These are phyloP conservation scores for Leishmania major DNA, from an alignment of 208 protist species.

Conservation along the genomic window DNA sequence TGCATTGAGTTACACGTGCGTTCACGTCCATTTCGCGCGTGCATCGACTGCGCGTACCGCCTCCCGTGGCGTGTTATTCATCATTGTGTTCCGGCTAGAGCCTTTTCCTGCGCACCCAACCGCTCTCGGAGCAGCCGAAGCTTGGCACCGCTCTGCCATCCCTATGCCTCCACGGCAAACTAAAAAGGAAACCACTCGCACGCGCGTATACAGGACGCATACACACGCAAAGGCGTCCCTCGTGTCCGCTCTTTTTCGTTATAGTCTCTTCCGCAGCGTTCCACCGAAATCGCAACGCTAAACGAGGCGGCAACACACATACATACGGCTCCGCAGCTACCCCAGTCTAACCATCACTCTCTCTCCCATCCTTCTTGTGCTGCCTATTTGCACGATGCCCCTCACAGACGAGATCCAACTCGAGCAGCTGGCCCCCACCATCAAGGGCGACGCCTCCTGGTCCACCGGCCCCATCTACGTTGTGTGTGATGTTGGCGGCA, in stretches of 20 bases:
- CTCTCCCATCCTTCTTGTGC: not conserved
- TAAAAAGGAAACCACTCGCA: not conserved
- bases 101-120: not conserved
- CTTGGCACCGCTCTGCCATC: not conserved
- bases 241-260: not conserved
- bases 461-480: slow-evolving; percentile 49
- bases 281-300: not conserved
- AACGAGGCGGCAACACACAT: not conserved
- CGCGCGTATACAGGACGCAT: not conserved
- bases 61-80: not conserved
- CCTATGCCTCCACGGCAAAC: not conserved
- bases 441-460: slow-evolving; percentile 35
- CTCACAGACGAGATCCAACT: not conserved
- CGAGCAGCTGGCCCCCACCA: slow-evolving; percentile 30
- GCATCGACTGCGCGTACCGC: not conserved
- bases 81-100: not conserved
- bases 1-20: not conserved
- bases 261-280: not conserved
- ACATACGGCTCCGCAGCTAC: not conserved
- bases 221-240: not conserved
- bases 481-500: slow-evolving; percentile 74
- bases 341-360: not conserved
- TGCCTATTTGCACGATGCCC: not conserved
- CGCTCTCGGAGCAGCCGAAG: not conserved
- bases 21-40: not conserved